phyloP scores from a whole-genome alignment of 768 basidiomycete genomes.

The Hygrocybe coccinea region DNA sequence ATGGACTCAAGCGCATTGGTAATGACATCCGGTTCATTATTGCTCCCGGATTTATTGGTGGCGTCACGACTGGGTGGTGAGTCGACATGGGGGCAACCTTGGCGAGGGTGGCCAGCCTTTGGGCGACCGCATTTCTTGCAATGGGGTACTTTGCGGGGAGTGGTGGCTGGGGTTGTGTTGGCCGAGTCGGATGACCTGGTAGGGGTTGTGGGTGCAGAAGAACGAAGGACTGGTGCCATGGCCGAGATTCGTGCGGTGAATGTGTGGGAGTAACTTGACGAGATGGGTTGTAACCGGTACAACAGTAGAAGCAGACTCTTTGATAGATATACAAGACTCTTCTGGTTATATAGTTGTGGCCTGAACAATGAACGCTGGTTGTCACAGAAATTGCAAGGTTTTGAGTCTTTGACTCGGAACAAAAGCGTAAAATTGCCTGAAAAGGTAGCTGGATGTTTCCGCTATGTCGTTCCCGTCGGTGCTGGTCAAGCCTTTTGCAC shows the following conservation, averaged over 20 bases:
- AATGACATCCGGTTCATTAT: conserved; percentile 18
- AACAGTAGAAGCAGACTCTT: too few species aligned
- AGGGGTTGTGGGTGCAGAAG: background rate
- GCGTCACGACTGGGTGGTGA: conserved; percentile 14
- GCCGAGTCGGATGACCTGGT: conserved; percentile 1
- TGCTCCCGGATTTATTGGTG: background rate
- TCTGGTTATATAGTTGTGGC: background rate
- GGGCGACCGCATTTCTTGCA: conserved; percentile 55
- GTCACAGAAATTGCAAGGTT: background rate
- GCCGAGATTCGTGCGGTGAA: background rate
- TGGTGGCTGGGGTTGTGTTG: conserved; percentile 19
- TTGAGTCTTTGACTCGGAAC: background rate
- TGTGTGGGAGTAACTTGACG: too few species aligned
- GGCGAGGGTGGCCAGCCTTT: conserved; percentile 55
- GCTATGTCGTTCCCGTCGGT: background rate
- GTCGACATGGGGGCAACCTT: conserved; percentile 50
- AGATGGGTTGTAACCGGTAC: background rate
- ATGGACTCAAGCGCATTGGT: conserved; percentile 45
- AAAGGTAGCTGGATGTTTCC: background rate
- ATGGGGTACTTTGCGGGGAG: conserved; percentile 48
- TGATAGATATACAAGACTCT: background rate
- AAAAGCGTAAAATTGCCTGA: background rate
- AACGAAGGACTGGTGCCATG: conserved; percentile 11
- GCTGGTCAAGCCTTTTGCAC: conserved; percentile 31
- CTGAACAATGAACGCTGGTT: background rate